Base-by-base conservation (phyloP, 2,329 filamentous ascomycete genomes). In the Claviceps capensis region DNA sequence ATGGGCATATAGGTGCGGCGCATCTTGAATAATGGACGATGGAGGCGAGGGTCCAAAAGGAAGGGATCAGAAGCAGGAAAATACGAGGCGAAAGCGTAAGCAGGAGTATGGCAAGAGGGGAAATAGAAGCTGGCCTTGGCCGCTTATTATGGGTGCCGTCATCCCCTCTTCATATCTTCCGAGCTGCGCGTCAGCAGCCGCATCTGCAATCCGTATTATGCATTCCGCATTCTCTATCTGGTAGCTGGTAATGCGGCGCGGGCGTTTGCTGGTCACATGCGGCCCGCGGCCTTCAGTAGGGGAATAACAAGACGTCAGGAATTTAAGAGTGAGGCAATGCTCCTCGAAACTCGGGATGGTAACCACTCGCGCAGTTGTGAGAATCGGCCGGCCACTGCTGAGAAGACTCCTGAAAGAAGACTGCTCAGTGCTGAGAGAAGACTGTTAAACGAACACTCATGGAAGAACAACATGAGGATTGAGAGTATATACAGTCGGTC, bases 191-290 rank as follows among this genome's bases (percentile, higher is more conserved):
- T 67, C 58, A 58, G 54, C 59, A 59, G 59, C 60, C 58, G 54
- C 59, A 61, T 65, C 63, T 58, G 65, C 65, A 64, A 59, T 26
- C 62, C 57, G 54, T 63, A 63, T 61, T 63, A 64, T 63, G 66
- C 59, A 63, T 67, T 60, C 60, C 62, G 59, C 54, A 62, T 59
- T 60, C 63, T 59, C 54, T 61, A 60, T 63, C 59, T 65, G 62
- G 59, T 8, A 60, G 65, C 23, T 26, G 23, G 23, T 26, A 26
- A 26, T 26, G 23, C 23, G 23, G 1, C 23, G 23, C 26, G 26
- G 26, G 26, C 26, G 26, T 9, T 9, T 30, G 1, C 11, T 30
- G 26, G 26, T 30, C 26, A 30, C 26, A 30, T 30, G 26, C 8
- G 26, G 26, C 26, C 26, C 8, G 8, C 9, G 2, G 26, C 26